These are phyloP conservation scores for Penicillium janthinellum DNA, from an alignment of 2,329 filamentous ascomycete species.

Conservation along the genomic window DNA sequence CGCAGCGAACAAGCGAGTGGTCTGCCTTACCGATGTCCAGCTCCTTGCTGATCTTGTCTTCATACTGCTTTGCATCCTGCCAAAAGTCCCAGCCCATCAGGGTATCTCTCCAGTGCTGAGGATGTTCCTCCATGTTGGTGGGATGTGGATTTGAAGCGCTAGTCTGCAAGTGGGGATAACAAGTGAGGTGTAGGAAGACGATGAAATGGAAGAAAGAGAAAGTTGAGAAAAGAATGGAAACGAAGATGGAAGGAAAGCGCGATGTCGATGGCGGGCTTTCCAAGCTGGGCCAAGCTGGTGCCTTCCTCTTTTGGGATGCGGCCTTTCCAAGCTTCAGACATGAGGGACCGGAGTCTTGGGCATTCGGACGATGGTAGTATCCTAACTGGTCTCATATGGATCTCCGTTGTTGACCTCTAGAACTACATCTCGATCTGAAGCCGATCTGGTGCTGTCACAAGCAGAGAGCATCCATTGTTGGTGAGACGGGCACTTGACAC, in stretches of 20 bases:
- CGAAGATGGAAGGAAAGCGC: background rate
- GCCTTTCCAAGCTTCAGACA: background rate
- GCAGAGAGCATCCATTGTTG: too few relatives aligned
- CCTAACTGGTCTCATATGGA: background rate
- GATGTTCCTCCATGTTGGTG: slow-evolving; percentile 23
- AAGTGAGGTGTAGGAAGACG: background rate
- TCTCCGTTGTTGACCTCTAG: background rate
- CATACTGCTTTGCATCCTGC: slow-evolving; percentile 24
- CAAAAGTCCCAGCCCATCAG: slow-evolving; percentile 34
- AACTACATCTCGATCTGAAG: background rate
- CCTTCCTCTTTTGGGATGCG: background rate
- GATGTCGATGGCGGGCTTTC: background rate
- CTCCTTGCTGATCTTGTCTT: slow-evolving; percentile 21
- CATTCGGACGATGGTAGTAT: background rate
- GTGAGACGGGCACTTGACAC: too few relatives aligned
- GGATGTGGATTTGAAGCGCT: background rate
- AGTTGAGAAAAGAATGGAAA: background rate
- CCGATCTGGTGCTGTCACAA: too few relatives aligned
- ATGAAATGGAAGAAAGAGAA: background rate
- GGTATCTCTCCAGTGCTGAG: slow-evolving; percentile 29
- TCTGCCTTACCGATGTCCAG: background rate
- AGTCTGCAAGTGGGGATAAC: background rate
- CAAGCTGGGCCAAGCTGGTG: background rate
- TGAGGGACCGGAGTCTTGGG: background rate
- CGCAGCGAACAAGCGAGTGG: background rate